phyloP scores from a whole-genome alignment of 148 eudicot genomes.

The Nepenthes gracilis region DNA sequence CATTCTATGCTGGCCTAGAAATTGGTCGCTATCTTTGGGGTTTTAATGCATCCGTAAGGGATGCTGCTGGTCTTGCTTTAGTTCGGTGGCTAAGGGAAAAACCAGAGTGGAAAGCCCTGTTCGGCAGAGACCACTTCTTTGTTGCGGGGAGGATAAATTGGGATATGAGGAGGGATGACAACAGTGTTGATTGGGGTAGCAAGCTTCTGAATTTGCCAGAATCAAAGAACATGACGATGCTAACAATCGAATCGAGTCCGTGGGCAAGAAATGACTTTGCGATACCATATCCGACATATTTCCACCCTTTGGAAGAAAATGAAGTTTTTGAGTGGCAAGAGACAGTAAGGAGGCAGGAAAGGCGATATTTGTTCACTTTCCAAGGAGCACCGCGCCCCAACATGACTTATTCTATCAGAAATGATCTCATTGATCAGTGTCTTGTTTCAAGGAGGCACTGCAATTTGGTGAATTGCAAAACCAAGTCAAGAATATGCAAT shows the following conservation, averaged over 20 bases:
- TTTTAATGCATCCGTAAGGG: constrained; percentile 8
- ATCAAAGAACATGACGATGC: constrained; percentile 22
- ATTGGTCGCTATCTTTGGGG: constrained; percentile 19
- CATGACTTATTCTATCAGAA: constrained; percentile 11
- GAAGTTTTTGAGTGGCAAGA: constrained; percentile 31
- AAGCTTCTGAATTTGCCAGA: constrained; percentile 24
- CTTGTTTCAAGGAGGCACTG: constrained; percentile 13
- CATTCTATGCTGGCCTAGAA: constrained; percentile 35
- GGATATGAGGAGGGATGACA: constrained; percentile 18
- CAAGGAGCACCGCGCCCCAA: constrained; percentile 26
- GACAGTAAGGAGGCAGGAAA: constrained; percentile 11
- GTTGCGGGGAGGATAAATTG: constrained; percentile 30
- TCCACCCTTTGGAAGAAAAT: constrained; percentile 24
- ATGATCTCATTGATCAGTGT: constrained; percentile 28
- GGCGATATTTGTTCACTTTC: constrained; percentile 22
- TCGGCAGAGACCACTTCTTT: constrained; percentile 29
- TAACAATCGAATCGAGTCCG: constrained; percentile 23
- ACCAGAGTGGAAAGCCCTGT: constrained; percentile 25
- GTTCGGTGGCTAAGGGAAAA: constrained; percentile 17
- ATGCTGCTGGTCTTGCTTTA: constrained; percentile 11
- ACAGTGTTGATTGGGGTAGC: constrained; percentile 21
- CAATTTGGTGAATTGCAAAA: constrained; percentile 12
- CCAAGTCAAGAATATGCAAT: constrained; percentile 8
- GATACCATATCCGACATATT: constrained; percentile 37
- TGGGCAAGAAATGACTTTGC: constrained; percentile 22